A percentile compares a stretch with the other conserved stretches of the same genome.
Evolutionary conservation across 495 filamentous ascomycete species (phyloP).

Genomic region (Entonaema liquescens): DNA sequence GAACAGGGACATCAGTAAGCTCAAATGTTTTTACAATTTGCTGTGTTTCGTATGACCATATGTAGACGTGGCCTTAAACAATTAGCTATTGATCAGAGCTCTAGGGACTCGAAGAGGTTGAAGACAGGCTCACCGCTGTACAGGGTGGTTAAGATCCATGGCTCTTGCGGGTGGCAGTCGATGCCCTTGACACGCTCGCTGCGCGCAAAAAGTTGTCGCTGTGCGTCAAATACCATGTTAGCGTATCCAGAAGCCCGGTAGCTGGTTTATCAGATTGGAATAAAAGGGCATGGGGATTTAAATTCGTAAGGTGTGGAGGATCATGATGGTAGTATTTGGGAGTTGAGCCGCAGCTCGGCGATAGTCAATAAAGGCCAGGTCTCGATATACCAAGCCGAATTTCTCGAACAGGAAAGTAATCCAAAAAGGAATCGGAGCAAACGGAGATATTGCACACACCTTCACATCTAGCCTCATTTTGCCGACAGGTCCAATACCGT

Average conservation of each 20-base stretch:
- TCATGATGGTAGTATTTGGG: background rate
- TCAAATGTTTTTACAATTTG: constrained; percentile 99
- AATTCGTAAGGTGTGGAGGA: background rate
- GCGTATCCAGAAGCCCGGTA: constrained; percentile 39
- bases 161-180: constrained; percentile 95
- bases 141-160: constrained; percentile 95
- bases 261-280: constrained; percentile 11
- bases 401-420: constrained; percentile 4
- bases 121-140: constrained; percentile 74
- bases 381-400: constrained; percentile 12
- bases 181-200: constrained; percentile 96
- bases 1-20: constrained; percentile 97
- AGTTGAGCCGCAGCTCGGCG: constrained; percentile 10
- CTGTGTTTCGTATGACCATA: constrained; percentile 99
- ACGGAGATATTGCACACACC: constrained; percentile 62
- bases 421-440: constrained; percentile 36
- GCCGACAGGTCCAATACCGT: constrained; percentile 45
- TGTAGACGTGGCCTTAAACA: constrained; percentile 87
- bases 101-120: background rate
- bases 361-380: constrained; percentile 28
- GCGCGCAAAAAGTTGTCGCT: constrained; percentile 83
- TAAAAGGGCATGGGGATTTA: constrained; percentile 17
- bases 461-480: constrained; percentile 92
- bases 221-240: constrained; percentile 52
- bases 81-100: constrained; percentile 14